A percentile compares a stretch with the other conserved stretches of the same genome.
These are phyloP conservation scores for Pneumocystis murina DNA, from an alignment of 1,139 yeast genomes.

Conservation along the genomic window DNA sequence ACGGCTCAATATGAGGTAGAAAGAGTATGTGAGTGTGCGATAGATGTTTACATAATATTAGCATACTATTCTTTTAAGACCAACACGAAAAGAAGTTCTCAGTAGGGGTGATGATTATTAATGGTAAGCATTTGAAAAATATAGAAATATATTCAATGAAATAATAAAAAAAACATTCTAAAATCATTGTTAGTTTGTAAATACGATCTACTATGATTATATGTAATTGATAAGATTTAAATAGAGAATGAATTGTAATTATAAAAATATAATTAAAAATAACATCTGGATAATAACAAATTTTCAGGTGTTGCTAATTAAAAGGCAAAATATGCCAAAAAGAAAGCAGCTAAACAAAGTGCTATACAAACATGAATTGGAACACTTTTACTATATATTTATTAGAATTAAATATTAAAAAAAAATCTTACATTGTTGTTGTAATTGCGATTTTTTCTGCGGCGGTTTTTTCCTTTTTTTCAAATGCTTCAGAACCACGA, in stretches of 20 bases:
- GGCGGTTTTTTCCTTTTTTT: not conserved
- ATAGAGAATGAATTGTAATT: not conserved
- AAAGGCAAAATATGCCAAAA: not conserved
- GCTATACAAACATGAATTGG: not conserved
- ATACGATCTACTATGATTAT: not conserved
- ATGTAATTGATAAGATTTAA: not conserved
- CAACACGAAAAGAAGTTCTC: conserved; percentile 84
- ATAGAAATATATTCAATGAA: conserved; percentile 10
- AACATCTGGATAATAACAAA: not conserved
- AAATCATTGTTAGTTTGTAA: not conserved
- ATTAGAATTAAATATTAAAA: not conserved
- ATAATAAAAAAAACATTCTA: not conserved
- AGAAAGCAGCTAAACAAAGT: not conserved
- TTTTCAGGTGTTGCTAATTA: not conserved
- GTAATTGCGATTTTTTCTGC: not conserved
- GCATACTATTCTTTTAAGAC: conserved; percentile 50
- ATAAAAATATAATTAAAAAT: not conserved
- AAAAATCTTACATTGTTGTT: not conserved
- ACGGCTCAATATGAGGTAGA: conserved; percentile 90
- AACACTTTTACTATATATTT: not conserved
- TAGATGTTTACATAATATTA: not conserved
- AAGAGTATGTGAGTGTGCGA: conserved; percentile 28
- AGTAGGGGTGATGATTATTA: conserved; percentile 89
- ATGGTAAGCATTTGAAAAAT: conserved; percentile 15
- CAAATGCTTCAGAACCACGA: not conserved